phyloP scores from a whole-genome alignment of 192 early-diverging fungal genomes.

The Podila minutissima region DNA sequence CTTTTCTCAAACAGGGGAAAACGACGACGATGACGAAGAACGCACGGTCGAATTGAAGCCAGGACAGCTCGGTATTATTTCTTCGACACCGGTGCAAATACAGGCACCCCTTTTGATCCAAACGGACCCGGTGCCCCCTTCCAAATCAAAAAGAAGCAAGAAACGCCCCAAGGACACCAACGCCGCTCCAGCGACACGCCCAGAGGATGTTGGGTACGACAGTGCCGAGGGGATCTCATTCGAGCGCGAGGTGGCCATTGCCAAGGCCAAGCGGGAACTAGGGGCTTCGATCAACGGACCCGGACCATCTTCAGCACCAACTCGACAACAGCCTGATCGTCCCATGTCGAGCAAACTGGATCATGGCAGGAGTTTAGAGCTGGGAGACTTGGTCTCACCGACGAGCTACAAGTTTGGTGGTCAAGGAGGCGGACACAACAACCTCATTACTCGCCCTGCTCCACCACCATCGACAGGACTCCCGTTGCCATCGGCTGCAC shows the following conservation, averaged over 20 bases:
- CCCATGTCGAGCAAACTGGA: slow-evolving; percentile 20
- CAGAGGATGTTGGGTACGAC: slow-evolving; percentile 1
- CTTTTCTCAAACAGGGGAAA: slow-evolving; percentile 15
- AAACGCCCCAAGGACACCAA: neutral
- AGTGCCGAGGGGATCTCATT: slow-evolving; percentile 19
- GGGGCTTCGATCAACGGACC: slow-evolving; percentile 2
- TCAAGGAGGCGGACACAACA: neutral
- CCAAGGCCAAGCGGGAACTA: slow-evolving; percentile 19
- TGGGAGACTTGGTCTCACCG: slow-evolving; percentile 29
- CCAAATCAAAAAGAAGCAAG: neutral
- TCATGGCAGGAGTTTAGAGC: slow-evolving; percentile 19
- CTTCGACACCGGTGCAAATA: neutral
- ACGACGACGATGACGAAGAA: slow-evolving; percentile 18
- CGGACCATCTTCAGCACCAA: neutral
- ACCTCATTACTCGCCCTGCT: neutral
- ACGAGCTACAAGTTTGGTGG: slow-evolving; percentile 13
- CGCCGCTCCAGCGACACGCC: neutral
- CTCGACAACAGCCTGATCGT: neutral
- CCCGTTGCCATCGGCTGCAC: neutral
- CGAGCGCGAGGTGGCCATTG: slow-evolving; percentile 32
- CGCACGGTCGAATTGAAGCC: slow-evolving; percentile 16
- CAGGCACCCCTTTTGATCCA: neutral
- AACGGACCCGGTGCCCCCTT: neutral
- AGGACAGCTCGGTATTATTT: neutral
- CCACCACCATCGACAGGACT: neutral